A percentile compares a stretch with the other conserved stretches of the same genome.
Conservation (phyloP, 2,329 filamentous ascomycete species). For the Trichoderma sp. region DNA sequence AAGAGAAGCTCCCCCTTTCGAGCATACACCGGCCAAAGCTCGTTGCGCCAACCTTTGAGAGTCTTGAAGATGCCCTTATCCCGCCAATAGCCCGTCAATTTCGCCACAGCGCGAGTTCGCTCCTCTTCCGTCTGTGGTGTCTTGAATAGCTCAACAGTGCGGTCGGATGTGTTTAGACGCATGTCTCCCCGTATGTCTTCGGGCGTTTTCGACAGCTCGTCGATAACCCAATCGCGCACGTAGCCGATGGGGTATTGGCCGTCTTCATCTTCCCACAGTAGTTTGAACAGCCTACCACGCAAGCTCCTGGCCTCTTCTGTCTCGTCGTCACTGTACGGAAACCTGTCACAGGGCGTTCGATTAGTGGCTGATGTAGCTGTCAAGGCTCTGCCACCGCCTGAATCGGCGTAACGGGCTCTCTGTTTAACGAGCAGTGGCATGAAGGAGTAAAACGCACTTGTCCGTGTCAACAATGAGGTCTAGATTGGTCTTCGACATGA, state of each 20-base stretch:
- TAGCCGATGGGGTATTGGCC: conserved; percentile 64
- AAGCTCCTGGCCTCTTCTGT: conserved; percentile 55
- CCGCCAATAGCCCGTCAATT: conserved; percentile 65
- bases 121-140: conserved; percentile 55
- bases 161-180: conserved; percentile 54
- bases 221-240: conserved; percentile 50
- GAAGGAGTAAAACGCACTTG: conserved; percentile 42
- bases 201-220: conserved; percentile 47
- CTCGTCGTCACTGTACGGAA: conserved; percentile 66
- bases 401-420: not conserved
- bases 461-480: conserved; percentile 55
- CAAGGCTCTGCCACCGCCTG: not conserved
- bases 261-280: conserved; percentile 59
- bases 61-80: conserved; percentile 69
- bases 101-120: conserved; percentile 55
- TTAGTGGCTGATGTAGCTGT: not conserved
- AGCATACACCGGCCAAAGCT: conserved; percentile 75
- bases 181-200: conserved; percentile 54
- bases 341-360: conserved; percentile 48
- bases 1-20: conserved; percentile 62
- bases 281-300: conserved; percentile 62
- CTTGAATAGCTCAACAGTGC: conserved; percentile 61
- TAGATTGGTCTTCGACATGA: conserved; percentile 38
- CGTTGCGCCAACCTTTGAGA: conserved; percentile 74
- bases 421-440: not conserved